Conservation (phyloP, 1,284 basidiomycete species). For the Sporisorium exsertum region DNA sequence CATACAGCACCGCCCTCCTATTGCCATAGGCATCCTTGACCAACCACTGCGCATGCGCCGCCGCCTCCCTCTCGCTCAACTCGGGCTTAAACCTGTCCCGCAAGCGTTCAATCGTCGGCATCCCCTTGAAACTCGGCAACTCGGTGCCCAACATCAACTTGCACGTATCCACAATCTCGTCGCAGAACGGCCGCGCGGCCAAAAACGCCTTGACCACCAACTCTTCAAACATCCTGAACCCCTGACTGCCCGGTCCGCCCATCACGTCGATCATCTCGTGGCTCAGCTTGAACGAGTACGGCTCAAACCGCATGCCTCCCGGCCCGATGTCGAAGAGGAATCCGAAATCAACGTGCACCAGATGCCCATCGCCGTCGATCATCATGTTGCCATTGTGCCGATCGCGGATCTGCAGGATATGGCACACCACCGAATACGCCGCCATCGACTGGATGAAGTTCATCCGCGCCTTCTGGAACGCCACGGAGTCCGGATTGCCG, state of each 20-base stretch:
- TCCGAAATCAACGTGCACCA: conserved; percentile 96
- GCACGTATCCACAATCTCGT: conserved; percentile 87
- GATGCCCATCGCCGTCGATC: conserved; percentile 96
- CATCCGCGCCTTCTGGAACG: conserved; percentile 91
- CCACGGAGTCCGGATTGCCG: conserved; percentile 85
- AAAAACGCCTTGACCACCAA: conserved; percentile 96
- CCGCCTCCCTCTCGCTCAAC: conserved; percentile 88
- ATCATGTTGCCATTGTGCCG: conserved; percentile 99
- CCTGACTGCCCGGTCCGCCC: conserved; percentile 92
- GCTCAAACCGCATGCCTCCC: conserved; percentile 67
- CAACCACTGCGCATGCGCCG: conserved; percentile 85
- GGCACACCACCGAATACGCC: conserved; percentile 98
- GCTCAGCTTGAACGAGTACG: conserved; percentile 91
- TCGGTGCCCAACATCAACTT: conserved; percentile 94
- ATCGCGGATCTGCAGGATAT: conserved; percentile 97
- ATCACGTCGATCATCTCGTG: conserved; percentile 98
- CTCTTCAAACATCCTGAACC: conserved; percentile 92
- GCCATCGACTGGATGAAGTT: conserved; percentile 99
- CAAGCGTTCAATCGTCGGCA: conserved; percentile 81
- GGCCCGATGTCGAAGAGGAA: conserved; percentile 94
- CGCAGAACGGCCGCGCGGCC: conserved; percentile 88
- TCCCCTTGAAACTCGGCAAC: conserved; percentile 95
- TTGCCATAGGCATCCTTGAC: conserved; percentile 96
- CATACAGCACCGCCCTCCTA: conserved; percentile 88
- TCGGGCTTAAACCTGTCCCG: conserved; percentile 86